A percentile compares a stretch with the other conserved stretches of the same genome.
Conservation (phyloP, 352 stramenopile genomes). For the Aphanomyces astaci region DNA sequence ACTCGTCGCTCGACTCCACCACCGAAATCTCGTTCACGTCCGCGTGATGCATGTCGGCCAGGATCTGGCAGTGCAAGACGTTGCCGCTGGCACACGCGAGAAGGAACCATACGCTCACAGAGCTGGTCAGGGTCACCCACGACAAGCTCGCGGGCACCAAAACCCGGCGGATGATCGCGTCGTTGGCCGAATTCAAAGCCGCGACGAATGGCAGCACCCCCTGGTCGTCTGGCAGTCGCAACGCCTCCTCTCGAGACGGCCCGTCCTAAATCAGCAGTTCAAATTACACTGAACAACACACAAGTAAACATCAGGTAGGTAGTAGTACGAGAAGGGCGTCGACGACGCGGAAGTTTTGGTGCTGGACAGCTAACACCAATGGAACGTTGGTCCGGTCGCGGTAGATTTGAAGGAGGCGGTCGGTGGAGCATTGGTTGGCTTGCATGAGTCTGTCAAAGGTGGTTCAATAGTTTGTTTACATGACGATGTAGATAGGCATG, state of each 20-base stretch:
- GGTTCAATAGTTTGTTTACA: not conserved
- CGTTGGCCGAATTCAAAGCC: constrained; percentile 61
- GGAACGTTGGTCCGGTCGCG: constrained; percentile 48
- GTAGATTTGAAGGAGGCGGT: constrained; percentile 55
- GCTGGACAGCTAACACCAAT: constrained; percentile 67
- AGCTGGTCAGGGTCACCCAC: constrained; percentile 70
- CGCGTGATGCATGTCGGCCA: constrained; percentile 45
- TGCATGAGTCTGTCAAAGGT: constrained; percentile 14
- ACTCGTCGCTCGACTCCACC: constrained; percentile 67
- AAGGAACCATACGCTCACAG: constrained; percentile 61
- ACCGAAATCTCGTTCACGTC: constrained; percentile 75
- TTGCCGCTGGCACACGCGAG: constrained; percentile 62
- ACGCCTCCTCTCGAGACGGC: constrained; percentile 39
- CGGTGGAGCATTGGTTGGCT: constrained; percentile 44
- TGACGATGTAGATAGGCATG: not conserved
- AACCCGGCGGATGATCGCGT: constrained; percentile 60
- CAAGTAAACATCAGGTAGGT: no score
- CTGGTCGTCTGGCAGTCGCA: constrained; percentile 39
- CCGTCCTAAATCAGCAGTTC: not conserved
- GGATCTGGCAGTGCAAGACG: constrained; percentile 60
- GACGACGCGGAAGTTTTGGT: constrained; percentile 68
- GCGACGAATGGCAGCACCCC: constrained; percentile 58
- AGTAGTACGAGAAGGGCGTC: constrained; percentile 47
- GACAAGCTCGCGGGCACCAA: constrained; percentile 60
- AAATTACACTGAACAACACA: no score